Evolutionary conservation across 306 rosid species (phyloP).

Genomic region (Lathyrus sativus): DNA sequence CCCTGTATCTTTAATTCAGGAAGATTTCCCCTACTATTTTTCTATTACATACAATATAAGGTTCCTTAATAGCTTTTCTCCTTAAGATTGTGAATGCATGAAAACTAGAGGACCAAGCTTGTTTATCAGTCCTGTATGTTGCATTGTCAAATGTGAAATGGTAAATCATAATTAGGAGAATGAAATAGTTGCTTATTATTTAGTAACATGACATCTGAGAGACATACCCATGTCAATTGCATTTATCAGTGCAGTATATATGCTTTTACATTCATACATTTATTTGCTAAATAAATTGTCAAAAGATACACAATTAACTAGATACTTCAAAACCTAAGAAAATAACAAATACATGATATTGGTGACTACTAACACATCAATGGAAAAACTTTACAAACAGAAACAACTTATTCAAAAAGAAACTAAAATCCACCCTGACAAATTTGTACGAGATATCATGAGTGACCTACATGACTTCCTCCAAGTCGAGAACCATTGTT

Average conservation of each 20-base stretch:
- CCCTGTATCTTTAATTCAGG: background rate
- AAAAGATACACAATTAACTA: background rate
- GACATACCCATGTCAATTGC: background rate
- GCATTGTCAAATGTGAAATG: background rate
- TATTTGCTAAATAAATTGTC: background rate
- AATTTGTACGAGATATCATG: slow-evolving; percentile 14
- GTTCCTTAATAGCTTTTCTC: background rate
- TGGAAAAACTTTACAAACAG: slow-evolving; percentile 30
- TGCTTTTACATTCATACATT: background rate
- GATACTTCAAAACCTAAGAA: background rate
- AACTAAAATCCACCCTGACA: slow-evolving; percentile 13
- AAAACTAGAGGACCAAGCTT: slow-evolving; percentile 3
- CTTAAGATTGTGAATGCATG: slow-evolving; percentile 25
- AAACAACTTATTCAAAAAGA: slow-evolving; percentile 8
- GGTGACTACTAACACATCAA: background rate
- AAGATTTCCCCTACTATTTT: background rate
- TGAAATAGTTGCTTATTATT: too few species aligned
- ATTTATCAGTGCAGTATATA: background rate
- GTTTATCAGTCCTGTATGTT: background rate
- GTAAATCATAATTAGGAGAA: slow-evolving; percentile 11
- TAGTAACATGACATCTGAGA: background rate
- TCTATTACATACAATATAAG: background rate
- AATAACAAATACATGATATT: background rate
- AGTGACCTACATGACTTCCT: slow-evolving; percentile 92
- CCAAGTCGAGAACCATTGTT: slow-evolving; percentile 84